phyloP scores from a whole-genome alignment of 1,284 basidiomycete species.

The Apiotrichum sp. region DNA sequence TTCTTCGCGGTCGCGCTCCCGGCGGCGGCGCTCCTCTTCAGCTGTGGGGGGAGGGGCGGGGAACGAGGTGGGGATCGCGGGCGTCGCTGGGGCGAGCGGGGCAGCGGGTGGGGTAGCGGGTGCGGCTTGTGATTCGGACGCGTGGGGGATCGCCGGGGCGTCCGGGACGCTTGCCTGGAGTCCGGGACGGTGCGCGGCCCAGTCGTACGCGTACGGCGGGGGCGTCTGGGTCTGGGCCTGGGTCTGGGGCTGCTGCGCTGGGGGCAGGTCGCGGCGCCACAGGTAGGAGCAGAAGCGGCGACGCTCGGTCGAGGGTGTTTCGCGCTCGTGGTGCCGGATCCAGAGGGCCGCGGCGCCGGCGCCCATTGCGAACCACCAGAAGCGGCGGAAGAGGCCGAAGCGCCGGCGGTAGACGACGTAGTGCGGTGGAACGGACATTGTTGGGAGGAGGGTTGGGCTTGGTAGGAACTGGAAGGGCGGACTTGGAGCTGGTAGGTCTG shows the following conservation, averaged over 20 bases:
- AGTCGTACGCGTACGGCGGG: neutral
- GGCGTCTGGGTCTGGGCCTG: neutral
- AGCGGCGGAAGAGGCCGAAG: constrained; percentile 3
- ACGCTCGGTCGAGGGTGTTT: neutral
- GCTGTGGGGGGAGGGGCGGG: neutral
- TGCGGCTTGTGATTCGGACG: neutral
- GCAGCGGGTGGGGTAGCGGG: neutral
- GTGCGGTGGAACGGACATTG: neutral
- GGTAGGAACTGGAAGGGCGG: too few species aligned
- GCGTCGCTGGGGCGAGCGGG: neutral
- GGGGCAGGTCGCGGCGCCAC: neutral
- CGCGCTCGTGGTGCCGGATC: neutral
- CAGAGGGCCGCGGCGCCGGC: constrained; percentile 2
- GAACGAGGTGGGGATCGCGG: neutral
- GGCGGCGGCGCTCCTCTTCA: neutral
- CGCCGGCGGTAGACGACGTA: constrained; percentile 1
- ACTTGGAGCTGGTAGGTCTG: too few species aligned
- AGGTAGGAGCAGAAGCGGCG: neutral
- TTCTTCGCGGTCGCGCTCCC: neutral
- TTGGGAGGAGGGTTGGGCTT: neutral
- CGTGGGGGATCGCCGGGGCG: neutral
- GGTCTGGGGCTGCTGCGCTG: neutral
- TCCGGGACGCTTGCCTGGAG: neutral
- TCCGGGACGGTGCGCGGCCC: constrained; percentile 1
- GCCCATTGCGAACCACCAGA: constrained; percentile 9